Evolutionary conservation across 805 yeast genomes (phyloP).

Genomic region (Wickerhamomyces xylosicus): DNA sequence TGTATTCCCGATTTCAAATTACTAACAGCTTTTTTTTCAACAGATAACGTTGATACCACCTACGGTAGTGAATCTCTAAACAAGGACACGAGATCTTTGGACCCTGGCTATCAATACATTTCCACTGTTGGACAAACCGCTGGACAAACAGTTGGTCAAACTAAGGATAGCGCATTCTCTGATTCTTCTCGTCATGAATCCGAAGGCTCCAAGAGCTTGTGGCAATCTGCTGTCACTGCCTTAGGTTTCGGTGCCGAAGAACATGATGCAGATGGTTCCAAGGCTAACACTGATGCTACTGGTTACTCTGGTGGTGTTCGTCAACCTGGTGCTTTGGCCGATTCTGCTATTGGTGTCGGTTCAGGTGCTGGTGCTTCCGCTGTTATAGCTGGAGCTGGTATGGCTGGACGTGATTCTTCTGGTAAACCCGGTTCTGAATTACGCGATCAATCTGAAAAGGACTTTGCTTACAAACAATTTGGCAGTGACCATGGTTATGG

Average conservation of each 20-base stretch:
- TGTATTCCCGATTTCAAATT: too few species aligned
- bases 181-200: too few species aligned
- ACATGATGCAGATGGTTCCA: slow-evolving; percentile 1
- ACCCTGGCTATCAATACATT: too few species aligned
- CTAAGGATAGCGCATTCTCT: too few species aligned
- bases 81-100: too few species aligned
- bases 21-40: too few species aligned
- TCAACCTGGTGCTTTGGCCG: slow-evolving; percentile 1
- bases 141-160: too few species aligned
- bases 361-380: not conserved
- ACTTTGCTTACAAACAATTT: not conserved
- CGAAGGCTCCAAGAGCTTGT: slow-evolving; percentile 2
- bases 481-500: slow-evolving; percentile 9
- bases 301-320: slow-evolving; percentile 3
- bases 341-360: not conserved
- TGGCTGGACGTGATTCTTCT: not conserved
- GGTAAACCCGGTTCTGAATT: not conserved
- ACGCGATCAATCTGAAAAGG: not conserved
- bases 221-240: slow-evolving; percentile 8
- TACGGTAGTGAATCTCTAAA: too few species aligned
- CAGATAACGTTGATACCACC: too few species aligned
- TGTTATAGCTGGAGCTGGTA: slow-evolving; percentile 1
- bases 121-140: too few species aligned
- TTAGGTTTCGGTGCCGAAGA: slow-evolving; percentile 8
- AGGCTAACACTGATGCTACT: not conserved